phyloP scores from a whole-genome alignment of 2,329 filamentous ascomycete genomes.

The Calonectria fujianensis region DNA sequence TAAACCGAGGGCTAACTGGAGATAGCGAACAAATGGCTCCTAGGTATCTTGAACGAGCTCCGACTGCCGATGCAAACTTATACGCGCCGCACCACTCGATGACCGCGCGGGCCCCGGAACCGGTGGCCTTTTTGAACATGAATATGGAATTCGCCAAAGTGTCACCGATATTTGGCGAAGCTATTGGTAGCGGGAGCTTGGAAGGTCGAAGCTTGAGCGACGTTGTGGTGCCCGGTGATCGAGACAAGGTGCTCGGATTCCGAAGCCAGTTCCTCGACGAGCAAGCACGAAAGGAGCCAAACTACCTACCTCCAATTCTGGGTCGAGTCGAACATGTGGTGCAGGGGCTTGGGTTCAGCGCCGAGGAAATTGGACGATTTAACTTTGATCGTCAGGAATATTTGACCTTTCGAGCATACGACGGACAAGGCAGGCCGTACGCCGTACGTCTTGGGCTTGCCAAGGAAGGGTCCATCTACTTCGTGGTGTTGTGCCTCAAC shows the following conservation, averaged over 20 bases:
- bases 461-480: conserved; percentile 78
- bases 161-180: conserved; percentile 73
- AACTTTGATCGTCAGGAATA: conserved; percentile 72
- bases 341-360: conserved; percentile 71
- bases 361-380: conserved; percentile 72
- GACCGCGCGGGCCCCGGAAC: conserved; percentile 66
- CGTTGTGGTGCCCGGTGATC: conserved; percentile 70
- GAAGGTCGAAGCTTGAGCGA: conserved; percentile 72
- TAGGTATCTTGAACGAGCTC: conserved; percentile 71
- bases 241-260: conserved; percentile 70
- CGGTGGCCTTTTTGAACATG: conserved; percentile 75
- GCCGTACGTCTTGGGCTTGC: conserved; percentile 73
- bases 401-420: conserved; percentile 71
- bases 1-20: conserved; percentile 70
- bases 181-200: conserved; percentile 69
- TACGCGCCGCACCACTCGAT: conserved; percentile 67
- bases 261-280: conserved; percentile 74
- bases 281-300: conserved; percentile 74
- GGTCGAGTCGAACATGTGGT: conserved; percentile 73
- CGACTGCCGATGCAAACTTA: conserved; percentile 69
- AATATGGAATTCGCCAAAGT: conserved; percentile 75
- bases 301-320: conserved; percentile 79
- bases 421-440: conserved; percentile 71
- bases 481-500: conserved; percentile 72
- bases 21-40: conserved; percentile 70